Percentiles rank a stretch among this genome's conserved stretches.
These are phyloP conservation scores for Croton laevigatus DNA, from an alignment of 441 rosid genomes.

Conservation along the genomic window DNA sequence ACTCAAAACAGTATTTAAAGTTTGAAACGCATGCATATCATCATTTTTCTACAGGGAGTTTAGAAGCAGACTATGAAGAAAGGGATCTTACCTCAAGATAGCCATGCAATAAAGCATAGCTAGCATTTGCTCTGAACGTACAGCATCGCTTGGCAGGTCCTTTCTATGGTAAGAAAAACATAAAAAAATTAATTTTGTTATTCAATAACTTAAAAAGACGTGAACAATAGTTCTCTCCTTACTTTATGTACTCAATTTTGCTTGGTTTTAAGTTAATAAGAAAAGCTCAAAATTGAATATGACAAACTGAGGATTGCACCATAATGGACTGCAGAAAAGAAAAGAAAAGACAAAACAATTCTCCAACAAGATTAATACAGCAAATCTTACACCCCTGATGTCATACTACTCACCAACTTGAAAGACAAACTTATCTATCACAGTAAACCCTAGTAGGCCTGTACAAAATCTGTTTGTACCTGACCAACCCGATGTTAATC, in stretches of 20 bases:
- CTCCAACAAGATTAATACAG: too few relatives aligned
- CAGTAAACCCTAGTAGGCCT: too few relatives aligned
- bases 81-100: constrained; percentile 61
- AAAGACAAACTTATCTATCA: too few relatives aligned
- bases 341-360: too few relatives aligned
- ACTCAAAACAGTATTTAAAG: neutral
- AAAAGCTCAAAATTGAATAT: neutral
- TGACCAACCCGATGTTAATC: too few relatives aligned
- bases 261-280: neutral
- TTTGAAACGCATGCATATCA: neutral
- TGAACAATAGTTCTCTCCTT: neutral
- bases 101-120: constrained; percentile 88
- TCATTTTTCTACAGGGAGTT: neutral
- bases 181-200: too few relatives aligned
- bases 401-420: too few relatives aligned
- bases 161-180: constrained; percentile 35
- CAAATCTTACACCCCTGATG: too few relatives aligned
- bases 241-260: neutral
- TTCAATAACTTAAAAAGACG: too few relatives aligned
- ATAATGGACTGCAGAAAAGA: too few relatives aligned
- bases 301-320: too few relatives aligned
- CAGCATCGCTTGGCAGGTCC: constrained; percentile 39
- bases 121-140: constrained; percentile 71
- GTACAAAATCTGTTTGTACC: too few relatives aligned
- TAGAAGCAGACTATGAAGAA: constrained; percentile 1